Conservation (phyloP, 176 grass and related monocot genomes). For the Typha latifolia region DNA sequence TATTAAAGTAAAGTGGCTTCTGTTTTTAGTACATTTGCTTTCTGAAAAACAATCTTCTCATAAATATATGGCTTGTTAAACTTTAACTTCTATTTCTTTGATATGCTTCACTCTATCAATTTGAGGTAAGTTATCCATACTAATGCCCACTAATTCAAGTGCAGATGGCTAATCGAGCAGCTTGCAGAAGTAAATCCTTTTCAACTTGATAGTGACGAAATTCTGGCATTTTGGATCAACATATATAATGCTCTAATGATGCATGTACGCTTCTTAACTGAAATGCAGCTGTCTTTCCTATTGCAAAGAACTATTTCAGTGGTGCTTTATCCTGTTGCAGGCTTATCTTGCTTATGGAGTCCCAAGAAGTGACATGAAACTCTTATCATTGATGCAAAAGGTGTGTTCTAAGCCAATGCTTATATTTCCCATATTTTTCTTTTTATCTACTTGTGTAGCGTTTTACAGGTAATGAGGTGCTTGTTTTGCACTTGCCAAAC, state of each 20-base stretch:
- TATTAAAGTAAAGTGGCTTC: too few species aligned
- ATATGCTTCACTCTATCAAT: background rate
- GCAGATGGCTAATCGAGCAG: conserved; percentile 83
- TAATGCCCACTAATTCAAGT: conserved; percentile 21
- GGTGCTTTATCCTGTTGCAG: conserved; percentile 15
- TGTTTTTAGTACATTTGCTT: too few species aligned
- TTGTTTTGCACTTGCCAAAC: too few species aligned
- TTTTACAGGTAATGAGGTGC: too few species aligned
- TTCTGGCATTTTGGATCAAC: conserved; percentile 95
- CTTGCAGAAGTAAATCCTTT: conserved; percentile 76
- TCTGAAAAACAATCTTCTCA: too few species aligned
- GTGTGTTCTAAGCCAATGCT: conserved; percentile 20
- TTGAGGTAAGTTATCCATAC: background rate
- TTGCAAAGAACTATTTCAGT: background rate
- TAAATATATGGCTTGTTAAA: too few species aligned
- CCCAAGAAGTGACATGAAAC: conserved; percentile 74
- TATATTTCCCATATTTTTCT: too few species aligned
- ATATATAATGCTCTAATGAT: conserved; percentile 91
- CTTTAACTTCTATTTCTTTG: too few species aligned
- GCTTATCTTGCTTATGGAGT: conserved; percentile 98
- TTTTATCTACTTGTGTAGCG: too few species aligned
- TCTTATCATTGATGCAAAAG: conserved; percentile 94
- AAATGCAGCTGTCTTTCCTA: background rate
- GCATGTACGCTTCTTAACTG: conserved; percentile 44
- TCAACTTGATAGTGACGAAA: conserved; percentile 55